These are phyloP conservation scores for Phytophthora rubi DNA, from an alignment of 352 stramenopile genomes.

Conservation along the genomic window DNA sequence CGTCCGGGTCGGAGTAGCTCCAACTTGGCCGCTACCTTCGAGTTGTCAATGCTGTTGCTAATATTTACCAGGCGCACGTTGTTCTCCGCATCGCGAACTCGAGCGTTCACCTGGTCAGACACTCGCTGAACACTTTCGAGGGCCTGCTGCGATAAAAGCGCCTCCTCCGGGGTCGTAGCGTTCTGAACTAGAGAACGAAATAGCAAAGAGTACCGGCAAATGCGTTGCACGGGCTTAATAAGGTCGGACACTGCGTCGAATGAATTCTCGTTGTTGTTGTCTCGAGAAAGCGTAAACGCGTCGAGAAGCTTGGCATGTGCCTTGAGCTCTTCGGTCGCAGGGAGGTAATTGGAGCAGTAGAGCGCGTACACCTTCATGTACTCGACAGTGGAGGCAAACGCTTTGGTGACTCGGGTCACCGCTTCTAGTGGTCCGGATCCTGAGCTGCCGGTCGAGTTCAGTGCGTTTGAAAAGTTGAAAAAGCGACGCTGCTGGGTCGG, in stretches of 20 bases:
- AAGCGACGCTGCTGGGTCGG: constrained; percentile 16
- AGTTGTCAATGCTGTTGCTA: constrained; percentile 47
- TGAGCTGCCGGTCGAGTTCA: background rate
- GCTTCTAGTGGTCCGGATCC: constrained; percentile 31
- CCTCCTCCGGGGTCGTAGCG: constrained; percentile 37
- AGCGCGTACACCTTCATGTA: constrained; percentile 78
- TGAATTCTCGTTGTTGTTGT: background rate
- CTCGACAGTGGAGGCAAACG: constrained; percentile 55
- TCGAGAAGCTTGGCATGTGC: constrained; percentile 43
- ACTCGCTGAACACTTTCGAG: constrained; percentile 55
- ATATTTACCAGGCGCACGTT: constrained; percentile 59
- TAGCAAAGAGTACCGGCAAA: constrained; percentile 73
- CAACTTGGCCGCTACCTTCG: constrained; percentile 33
- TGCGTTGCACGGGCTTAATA: constrained; percentile 78
- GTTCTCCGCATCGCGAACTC: constrained; percentile 66
- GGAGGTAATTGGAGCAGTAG: constrained; percentile 64
- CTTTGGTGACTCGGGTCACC: constrained; percentile 27
- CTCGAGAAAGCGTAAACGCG: constrained; percentile 29
- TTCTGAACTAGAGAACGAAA: constrained; percentile 57
- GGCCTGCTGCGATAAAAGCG: constrained; percentile 40
- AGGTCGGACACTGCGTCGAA: constrained; percentile 63
- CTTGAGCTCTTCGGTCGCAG: constrained; percentile 58
- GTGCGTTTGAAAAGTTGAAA: constrained; percentile 25
- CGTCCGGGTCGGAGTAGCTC: constrained; percentile 59
- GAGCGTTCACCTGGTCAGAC: constrained; percentile 67